Conservation (phyloP, 2,329 filamentous ascomycete species). For the Nannizzia gypsea region DNA sequence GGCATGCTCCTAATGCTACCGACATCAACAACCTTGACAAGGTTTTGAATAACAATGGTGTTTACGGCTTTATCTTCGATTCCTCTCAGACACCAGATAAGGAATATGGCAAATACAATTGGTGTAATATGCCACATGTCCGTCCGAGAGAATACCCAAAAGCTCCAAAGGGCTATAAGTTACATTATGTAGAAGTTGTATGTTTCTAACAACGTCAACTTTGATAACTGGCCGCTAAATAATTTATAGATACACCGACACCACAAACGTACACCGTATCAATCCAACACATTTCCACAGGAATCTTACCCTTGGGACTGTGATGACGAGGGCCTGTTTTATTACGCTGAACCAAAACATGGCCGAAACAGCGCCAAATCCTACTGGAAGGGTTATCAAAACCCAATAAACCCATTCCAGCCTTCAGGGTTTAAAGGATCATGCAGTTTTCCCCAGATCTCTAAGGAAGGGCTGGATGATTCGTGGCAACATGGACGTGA, state of each 20-base stretch:
- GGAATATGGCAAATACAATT: slow-evolving; percentile 59
- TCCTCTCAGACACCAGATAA: slow-evolving; percentile 47
- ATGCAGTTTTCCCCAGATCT: slow-evolving; percentile 75
- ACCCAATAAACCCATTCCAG: slow-evolving; percentile 53
- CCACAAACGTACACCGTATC: slow-evolving; percentile 74
- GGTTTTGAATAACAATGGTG: slow-evolving; percentile 48
- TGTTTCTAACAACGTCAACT: slow-evolving; percentile 19
- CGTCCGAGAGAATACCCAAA: slow-evolving; percentile 51
- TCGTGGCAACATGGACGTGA: slow-evolving; percentile 66
- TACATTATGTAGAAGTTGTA: slow-evolving; percentile 66
- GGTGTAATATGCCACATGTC: slow-evolving; percentile 83
- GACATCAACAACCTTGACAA: slow-evolving; percentile 50
- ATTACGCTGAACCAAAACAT: slow-evolving; percentile 49
- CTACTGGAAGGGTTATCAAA: slow-evolving; percentile 56
- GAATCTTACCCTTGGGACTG: slow-evolving; percentile 66
- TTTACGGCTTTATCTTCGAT: slow-evolving; percentile 65
- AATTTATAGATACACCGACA: slow-evolving; percentile 57
- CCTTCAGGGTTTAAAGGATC: slow-evolving; percentile 57
- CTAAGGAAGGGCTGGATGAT: slow-evolving; percentile 57
- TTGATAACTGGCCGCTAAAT: neutral
- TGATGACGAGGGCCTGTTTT: slow-evolving; percentile 56
- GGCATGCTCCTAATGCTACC: slow-evolving; percentile 47
- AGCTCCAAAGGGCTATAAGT: slow-evolving; percentile 44
- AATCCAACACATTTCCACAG: slow-evolving; percentile 61
- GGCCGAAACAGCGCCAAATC: slow-evolving; percentile 40